Evolutionary conservation across 768 basidiomycete species (phyloP).

Genomic region (Boletus edulis): DNA sequence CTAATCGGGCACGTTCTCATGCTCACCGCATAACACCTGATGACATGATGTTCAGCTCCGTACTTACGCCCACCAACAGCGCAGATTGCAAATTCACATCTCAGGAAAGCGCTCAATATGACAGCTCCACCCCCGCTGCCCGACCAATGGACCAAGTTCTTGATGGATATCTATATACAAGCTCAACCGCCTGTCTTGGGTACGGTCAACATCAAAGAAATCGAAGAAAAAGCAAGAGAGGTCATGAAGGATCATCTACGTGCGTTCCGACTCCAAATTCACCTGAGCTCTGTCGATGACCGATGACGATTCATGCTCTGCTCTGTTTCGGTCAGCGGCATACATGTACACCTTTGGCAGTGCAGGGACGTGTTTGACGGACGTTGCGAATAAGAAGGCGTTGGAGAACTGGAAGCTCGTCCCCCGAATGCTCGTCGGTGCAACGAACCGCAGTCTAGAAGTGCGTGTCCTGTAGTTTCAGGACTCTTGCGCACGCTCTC

Average conservation of each 20-base stretch:
- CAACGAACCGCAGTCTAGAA: conserved; percentile 55
- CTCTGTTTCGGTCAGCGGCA: conserved; percentile 40
- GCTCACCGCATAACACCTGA: no score
- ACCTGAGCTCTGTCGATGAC: neutral
- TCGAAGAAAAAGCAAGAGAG: conserved; percentile 67
- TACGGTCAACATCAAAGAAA: conserved; percentile 58
- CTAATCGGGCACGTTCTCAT: no score
- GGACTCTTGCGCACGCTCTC: no score
- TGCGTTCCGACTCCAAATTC: conserved; percentile 26
- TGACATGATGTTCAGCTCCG: no score
- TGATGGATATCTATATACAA: conserved; percentile 19
- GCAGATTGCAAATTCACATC: no score
- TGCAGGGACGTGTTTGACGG: conserved; percentile 70
- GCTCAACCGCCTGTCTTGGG: conserved; percentile 38
- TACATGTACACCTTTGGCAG: conserved; percentile 78
- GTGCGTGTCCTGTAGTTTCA: conserved; percentile 34
- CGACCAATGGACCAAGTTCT: conserved; percentile 28
- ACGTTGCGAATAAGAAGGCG: conserved; percentile 60
- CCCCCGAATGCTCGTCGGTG: conserved; percentile 74
- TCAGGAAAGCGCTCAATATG: conserved; percentile 10
- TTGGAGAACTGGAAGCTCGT: conserved; percentile 71
- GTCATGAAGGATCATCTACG: conserved; percentile 56
- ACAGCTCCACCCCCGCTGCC: conserved; percentile 14
- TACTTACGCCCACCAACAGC: neutral
- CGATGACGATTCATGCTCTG: neutral